Evolutionary conservation across 2,329 filamentous ascomycete species (phyloP).

Genomic region (Diaporthe amygdali): DNA sequence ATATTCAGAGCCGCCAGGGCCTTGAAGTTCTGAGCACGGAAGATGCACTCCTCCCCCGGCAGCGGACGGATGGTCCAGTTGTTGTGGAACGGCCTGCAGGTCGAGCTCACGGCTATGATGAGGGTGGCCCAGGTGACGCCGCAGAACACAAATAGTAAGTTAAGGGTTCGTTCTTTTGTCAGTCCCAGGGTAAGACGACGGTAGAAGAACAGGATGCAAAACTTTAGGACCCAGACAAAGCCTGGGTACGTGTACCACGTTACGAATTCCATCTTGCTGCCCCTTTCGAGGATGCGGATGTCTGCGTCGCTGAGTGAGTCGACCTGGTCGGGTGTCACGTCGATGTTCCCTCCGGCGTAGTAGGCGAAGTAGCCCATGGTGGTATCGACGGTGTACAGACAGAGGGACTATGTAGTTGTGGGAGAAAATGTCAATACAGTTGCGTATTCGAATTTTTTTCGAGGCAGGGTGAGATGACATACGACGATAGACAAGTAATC

Average conservation of each 20-base stretch:
- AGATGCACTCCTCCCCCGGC: slow-evolving; percentile 8
- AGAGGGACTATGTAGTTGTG: not conserved
- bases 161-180: not conserved
- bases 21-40: slow-evolving; percentile 16
- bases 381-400: not conserved
- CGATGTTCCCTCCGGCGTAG: not conserved
- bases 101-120: not conserved
- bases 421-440: not conserved
- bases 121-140: not conserved
- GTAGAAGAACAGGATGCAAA: slow-evolving; percentile 13
- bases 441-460: not conserved
- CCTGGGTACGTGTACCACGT: slow-evolving; percentile 14
- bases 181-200: slow-evolving; percentile 3
- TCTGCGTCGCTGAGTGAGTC: not conserved
- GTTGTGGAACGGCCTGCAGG: not conserved
- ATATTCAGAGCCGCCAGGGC: slow-evolving; percentile 11
- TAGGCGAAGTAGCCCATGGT: slow-evolving; percentile 5
- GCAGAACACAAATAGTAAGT: not conserved
- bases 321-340: not conserved
- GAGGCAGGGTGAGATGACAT: not conserved
- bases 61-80: slow-evolving; percentile 1
- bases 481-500: not conserved
- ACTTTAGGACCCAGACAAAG: not conserved
- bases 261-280: slow-evolving; percentile 15
- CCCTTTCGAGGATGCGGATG: slow-evolving; percentile 1